Evolutionary conservation across 2,329 filamentous ascomycete species (phyloP).

Genomic region (Penicillium sp.): DNA sequence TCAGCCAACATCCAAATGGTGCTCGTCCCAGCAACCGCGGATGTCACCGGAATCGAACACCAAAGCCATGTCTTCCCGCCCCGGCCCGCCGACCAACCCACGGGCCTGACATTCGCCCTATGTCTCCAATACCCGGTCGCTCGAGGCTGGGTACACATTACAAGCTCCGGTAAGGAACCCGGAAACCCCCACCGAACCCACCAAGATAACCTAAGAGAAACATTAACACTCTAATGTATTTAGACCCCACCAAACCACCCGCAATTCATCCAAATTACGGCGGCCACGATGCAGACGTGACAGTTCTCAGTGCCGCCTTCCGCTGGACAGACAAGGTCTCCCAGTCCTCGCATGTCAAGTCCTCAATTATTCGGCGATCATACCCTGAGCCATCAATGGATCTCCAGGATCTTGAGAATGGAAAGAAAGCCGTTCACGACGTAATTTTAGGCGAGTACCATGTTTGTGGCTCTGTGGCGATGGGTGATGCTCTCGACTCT

Average conservation of each 20-base stretch:
- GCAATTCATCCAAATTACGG: constrained; percentile 20
- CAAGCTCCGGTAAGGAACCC: constrained; percentile 7
- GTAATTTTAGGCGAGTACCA: constrained; percentile 15
- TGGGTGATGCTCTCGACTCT: constrained; percentile 31
- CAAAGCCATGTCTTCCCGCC: constrained; percentile 8
- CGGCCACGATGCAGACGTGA: constrained; percentile 15
- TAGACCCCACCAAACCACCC: constrained; percentile 16
- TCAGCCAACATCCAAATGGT: constrained; percentile 17
- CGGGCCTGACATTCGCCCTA: constrained; percentile 13
- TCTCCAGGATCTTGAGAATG: constrained; percentile 13
- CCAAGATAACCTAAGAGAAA: neutral
- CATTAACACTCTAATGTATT: neutral
- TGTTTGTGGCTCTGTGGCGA: constrained; percentile 27
- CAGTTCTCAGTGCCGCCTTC: constrained; percentile 17
- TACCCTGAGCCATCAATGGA: constrained; percentile 12
- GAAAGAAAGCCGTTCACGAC: constrained; percentile 15
- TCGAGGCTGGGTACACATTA: constrained; percentile 21
- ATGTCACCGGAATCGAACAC: constrained; percentile 8
- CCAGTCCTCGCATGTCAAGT: constrained; percentile 6
- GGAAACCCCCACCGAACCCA: neutral
- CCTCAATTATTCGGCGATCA: constrained; percentile 4
- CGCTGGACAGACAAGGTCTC: constrained; percentile 17
- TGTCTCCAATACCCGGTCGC: constrained; percentile 23
- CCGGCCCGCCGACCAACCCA: constrained; percentile 2
- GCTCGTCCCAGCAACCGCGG: constrained; percentile 5